Conservation (phyloP, 768 basidiomycete species). For the Tephrocybe sp. region DNA sequence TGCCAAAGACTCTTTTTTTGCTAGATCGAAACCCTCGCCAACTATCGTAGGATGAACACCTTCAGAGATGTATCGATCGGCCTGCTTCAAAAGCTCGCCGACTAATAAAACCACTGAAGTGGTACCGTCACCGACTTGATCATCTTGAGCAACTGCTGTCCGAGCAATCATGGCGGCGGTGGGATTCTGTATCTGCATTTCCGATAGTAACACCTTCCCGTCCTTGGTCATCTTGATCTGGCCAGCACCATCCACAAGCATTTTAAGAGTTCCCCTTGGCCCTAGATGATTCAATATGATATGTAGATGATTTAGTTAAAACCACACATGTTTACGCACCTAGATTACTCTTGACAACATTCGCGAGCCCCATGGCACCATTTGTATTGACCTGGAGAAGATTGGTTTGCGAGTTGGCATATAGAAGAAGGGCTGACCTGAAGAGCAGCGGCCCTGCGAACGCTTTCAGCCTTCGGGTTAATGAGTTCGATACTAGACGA, state of each 20-base stretch:
- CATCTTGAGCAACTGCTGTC: slow-evolving; percentile 97
- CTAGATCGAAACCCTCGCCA: slow-evolving; percentile 93
- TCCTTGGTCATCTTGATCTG: slow-evolving; percentile 99
- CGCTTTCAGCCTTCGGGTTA: slow-evolving; percentile 95
- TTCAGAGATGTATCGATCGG: slow-evolving; percentile 96
- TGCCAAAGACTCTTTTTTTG: slow-evolving; percentile 90
- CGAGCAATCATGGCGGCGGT: slow-evolving; percentile 99
- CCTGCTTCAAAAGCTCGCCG: slow-evolving; percentile 94
- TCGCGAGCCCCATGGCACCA: slow-evolving; percentile 96
- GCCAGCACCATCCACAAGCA: slow-evolving; percentile 97
- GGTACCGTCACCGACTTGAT: slow-evolving; percentile 98
- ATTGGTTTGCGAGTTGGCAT: slow-evolving; percentile 10
- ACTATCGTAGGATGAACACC: slow-evolving; percentile 98
- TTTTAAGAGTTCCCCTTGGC: slow-evolving; percentile 96
- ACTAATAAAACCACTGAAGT: slow-evolving; percentile 96
- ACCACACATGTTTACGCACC: slow-evolving; percentile 48
- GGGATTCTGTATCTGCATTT: slow-evolving; percentile 99
- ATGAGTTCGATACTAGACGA: slow-evolving; percentile 88
- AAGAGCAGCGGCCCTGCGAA: slow-evolving; percentile 84
- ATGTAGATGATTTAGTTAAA: not conserved
- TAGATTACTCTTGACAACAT: slow-evolving; percentile 95
- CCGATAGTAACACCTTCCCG: slow-evolving; percentile 95
- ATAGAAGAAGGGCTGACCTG: slow-evolving; percentile 46
- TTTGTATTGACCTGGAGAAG: slow-evolving; percentile 75
- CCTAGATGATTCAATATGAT: slow-evolving; percentile 45